Conservation (phyloP, 2,329 filamentous ascomycete genomes). For the Colletotrichum incanum region DNA sequence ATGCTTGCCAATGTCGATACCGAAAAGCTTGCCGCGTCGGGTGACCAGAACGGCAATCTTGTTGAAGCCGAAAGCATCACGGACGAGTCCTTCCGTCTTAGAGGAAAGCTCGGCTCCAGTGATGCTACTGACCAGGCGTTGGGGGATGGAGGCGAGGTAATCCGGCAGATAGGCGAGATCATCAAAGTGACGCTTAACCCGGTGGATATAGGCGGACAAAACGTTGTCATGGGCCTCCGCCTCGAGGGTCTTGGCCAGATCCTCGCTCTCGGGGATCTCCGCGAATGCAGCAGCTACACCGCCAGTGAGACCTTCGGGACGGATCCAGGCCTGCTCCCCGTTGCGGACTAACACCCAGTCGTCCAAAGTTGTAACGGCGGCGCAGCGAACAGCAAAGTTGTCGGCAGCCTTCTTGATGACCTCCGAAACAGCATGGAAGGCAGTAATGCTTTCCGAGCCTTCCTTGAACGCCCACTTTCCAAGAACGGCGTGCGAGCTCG, state of each 20-base stretch:
- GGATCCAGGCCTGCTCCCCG: slow-evolving; percentile 84
- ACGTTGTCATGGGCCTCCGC: slow-evolving; percentile 89
- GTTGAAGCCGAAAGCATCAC: slow-evolving; percentile 89
- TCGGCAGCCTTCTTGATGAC: slow-evolving; percentile 80
- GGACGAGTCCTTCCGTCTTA: slow-evolving; percentile 64
- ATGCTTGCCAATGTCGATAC: slow-evolving; percentile 81
- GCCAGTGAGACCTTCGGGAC: slow-evolving; percentile 86
- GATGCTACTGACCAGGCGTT: slow-evolving; percentile 77
- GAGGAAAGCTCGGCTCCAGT: slow-evolving; percentile 68
- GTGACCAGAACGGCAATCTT: slow-evolving; percentile 89
- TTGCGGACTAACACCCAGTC: slow-evolving; percentile 91
- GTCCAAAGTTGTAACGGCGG: slow-evolving; percentile 75
- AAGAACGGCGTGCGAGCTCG: slow-evolving; percentile 81
- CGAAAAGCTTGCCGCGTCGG: slow-evolving; percentile 83
- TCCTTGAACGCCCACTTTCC: slow-evolving; percentile 78
- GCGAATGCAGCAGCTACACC: slow-evolving; percentile 86
- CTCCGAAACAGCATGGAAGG: slow-evolving; percentile 83
- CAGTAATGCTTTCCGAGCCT: slow-evolving; percentile 58
- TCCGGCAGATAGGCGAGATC: slow-evolving; percentile 84
- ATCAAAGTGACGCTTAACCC: slow-evolving; percentile 83
- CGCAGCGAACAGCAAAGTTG: slow-evolving; percentile 84
- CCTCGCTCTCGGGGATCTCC: slow-evolving; percentile 80
- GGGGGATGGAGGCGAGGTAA: slow-evolving; percentile 79
- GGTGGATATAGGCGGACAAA: slow-evolving; percentile 87
- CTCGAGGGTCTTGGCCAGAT: slow-evolving; percentile 85